Base-by-base conservation (phyloP, 192 early-diverging fungal species). In the Backusella australiensis region DNA sequence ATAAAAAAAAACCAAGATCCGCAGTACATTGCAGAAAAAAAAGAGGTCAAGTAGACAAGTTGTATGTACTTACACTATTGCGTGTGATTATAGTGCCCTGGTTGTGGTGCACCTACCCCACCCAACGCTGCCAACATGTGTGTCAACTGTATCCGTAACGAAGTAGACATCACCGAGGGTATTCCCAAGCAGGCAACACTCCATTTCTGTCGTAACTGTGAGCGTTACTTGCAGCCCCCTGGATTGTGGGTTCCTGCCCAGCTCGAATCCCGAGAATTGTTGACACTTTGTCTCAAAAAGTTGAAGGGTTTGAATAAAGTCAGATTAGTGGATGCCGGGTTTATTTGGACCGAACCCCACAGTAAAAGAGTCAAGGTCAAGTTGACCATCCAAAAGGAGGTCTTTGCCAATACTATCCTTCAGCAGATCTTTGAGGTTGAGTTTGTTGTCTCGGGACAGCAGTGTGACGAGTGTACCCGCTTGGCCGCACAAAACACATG, bases 71-170 rank as follows among this genome's bases (percentile, higher is more conserved):
- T 63, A 63, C 11, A 9, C 11, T 29, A 63, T 63, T 4, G 14
- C 21, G 0, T 35, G 15, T n/a, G 67, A n/a, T 19, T 63, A 23
- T 71, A 81, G 80, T 81, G 80, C 52, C 80, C 80, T 52, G 80
- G 80, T 21, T 99, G 98, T 87, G 98, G 97, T 75, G 93, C 93
- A 8, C 90, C 94, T 6, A 97, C 97, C 75, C 90, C 96, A 46
- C 97, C 98, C 32, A 99, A 99, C 85, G 94, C 96, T 35, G 96
- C 98, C 52, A 98, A 97, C 87, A 96, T 98, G 96, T 99, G 98
- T 84, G 91, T 97, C 75, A 95, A 96, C 89, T 99, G 98, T 85
- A 97, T 99, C 82, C 94, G 96, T 59, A 93, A 91, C 69, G 93
- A 96, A 71, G 96, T 98, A 52, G 98, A 99, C 80, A 98, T 99